A percentile compares a stretch with the other conserved stretches of the same genome.
Evolutionary conservation across 2,329 filamentous ascomycete species (phyloP).

Genomic region (Penicillium freii): DNA sequence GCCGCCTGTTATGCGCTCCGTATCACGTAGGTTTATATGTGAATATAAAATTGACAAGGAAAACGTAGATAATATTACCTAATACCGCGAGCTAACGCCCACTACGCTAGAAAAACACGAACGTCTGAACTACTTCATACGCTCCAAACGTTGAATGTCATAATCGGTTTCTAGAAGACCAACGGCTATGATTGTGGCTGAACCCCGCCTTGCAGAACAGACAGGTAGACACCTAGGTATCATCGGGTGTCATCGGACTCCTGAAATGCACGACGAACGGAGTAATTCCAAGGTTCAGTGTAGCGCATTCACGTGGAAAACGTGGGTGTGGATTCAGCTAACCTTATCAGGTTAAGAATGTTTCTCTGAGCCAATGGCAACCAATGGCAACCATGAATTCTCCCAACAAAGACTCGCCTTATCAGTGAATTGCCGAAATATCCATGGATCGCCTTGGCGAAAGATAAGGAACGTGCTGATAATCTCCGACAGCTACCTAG

Average conservation of each 20-base stretch:
- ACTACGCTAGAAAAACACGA: constrained; percentile 25
- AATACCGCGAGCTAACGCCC: not conserved
- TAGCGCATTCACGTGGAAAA: not conserved
- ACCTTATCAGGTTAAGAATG: not conserved
- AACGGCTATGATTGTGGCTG: not conserved
- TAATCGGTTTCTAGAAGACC: not conserved
- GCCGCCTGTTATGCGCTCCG: not conserved
- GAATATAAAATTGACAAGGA: too few species aligned
- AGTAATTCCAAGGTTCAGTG: not conserved
- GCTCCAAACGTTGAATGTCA: too few species aligned
- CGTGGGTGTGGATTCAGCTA: not conserved
- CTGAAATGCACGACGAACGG: not conserved
- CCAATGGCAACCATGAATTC: not conserved
- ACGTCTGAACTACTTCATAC: not conserved
- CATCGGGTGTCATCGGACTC: not conserved
- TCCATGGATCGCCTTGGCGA: not conserved
- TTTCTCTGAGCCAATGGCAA: not conserved
- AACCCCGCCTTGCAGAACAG: not conserved
- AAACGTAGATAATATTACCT: too few species aligned
- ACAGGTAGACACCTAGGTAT: not conserved
- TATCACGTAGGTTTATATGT: not conserved
- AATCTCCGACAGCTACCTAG: not conserved
- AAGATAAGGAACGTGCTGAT: not conserved
- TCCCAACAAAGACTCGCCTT: not conserved
- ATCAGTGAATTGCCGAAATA: not conserved